Percentiles rank a stretch among this genome's conserved stretches.
Evolutionary conservation across 805 yeast genomes (phyloP).

Genomic region (Candida pseudoglaebosa): DNA sequence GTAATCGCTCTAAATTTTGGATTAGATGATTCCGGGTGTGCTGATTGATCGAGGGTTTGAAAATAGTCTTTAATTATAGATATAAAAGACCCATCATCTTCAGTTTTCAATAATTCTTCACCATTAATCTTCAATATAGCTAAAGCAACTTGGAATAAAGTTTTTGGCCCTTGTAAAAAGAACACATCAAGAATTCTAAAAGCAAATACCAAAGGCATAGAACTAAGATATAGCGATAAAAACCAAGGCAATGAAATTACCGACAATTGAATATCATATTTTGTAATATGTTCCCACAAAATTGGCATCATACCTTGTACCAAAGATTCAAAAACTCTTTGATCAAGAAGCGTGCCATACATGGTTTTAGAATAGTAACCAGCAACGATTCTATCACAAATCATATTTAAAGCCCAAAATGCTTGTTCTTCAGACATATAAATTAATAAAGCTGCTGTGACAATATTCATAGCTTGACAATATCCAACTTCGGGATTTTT

Average conservation of each 20-base stretch:
- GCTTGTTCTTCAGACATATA: slow-evolving; percentile 97
- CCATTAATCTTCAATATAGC: slow-evolving; percentile 90
- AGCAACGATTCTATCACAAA: slow-evolving; percentile 85
- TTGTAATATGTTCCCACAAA: slow-evolving; percentile 74
- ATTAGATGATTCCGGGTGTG: slow-evolving; percentile 68
- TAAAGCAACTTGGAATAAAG: slow-evolving; percentile 87
- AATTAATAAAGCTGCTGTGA: slow-evolving; percentile 71
- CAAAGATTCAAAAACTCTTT: slow-evolving; percentile 85
- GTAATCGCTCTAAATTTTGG: slow-evolving; percentile 65
- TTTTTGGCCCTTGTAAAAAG: slow-evolving; percentile 83
- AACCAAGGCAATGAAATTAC: slow-evolving; percentile 97
- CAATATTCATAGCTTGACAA: slow-evolving; percentile 98
- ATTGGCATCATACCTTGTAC: slow-evolving; percentile 89
- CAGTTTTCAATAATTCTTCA: slow-evolving; percentile 70
- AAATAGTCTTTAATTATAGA: slow-evolving; percentile 82
- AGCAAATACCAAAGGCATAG: slow-evolving; percentile 94
- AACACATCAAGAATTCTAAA: slow-evolving; percentile 87
- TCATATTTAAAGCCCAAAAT: slow-evolving; percentile 79
- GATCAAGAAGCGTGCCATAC: slow-evolving; percentile 96
- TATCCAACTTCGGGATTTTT: slow-evolving; percentile 95
- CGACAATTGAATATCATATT: slow-evolving; percentile 83
- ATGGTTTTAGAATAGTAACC: slow-evolving; percentile 96
- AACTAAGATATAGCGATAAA: slow-evolving; percentile 78
- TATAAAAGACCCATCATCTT: slow-evolving; percentile 91
- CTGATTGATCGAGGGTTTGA: slow-evolving; percentile 68